phyloP scores from a whole-genome alignment of 495 filamentous ascomycete species.

The Penicillium salamii region DNA sequence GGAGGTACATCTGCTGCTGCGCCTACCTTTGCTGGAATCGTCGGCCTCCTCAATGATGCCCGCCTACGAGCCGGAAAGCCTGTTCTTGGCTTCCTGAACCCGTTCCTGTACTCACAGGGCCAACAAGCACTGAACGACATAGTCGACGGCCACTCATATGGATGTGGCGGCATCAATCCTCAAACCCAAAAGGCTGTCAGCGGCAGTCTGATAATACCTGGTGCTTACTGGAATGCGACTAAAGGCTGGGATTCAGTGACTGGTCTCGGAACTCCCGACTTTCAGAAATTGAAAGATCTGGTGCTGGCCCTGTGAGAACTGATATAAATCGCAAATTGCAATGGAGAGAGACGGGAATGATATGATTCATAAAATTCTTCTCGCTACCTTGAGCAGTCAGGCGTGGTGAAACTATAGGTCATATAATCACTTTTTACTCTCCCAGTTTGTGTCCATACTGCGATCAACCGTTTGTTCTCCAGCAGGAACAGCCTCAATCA shows the following conservation, averaged over 20 bases:
- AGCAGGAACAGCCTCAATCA: not conserved
- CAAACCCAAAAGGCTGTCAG: constrained; percentile 21
- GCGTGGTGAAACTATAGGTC: too few relatives aligned
- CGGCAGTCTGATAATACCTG: constrained; percentile 28
- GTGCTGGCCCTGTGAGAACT: constrained; percentile 24
- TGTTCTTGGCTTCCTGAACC: constrained; percentile 53
- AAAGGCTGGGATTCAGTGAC: constrained; percentile 49
- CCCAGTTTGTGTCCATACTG: too few relatives aligned
- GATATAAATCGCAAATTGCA: too few relatives aligned
- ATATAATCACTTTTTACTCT: too few relatives aligned
- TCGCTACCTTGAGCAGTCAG: too few relatives aligned
- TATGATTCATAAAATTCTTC: too few relatives aligned
- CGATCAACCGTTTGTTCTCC: not conserved
- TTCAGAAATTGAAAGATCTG: constrained; percentile 32
- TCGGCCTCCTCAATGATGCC: constrained; percentile 51
- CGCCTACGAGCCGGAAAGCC: constrained; percentile 44
- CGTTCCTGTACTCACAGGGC: constrained; percentile 41
- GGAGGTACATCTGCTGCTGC: constrained; percentile 53
- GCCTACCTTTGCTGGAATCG: constrained; percentile 46
- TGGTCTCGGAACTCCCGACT: constrained; percentile 45
- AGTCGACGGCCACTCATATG: constrained; percentile 23
- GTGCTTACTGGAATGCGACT: constrained; percentile 35
- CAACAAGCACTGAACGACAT: constrained; percentile 32
- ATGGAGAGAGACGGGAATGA: too few relatives aligned
- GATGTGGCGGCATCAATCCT: constrained; percentile 28